Conservation (phyloP, 2,329 filamentous ascomycete genomes). For the Phoma sp. region DNA sequence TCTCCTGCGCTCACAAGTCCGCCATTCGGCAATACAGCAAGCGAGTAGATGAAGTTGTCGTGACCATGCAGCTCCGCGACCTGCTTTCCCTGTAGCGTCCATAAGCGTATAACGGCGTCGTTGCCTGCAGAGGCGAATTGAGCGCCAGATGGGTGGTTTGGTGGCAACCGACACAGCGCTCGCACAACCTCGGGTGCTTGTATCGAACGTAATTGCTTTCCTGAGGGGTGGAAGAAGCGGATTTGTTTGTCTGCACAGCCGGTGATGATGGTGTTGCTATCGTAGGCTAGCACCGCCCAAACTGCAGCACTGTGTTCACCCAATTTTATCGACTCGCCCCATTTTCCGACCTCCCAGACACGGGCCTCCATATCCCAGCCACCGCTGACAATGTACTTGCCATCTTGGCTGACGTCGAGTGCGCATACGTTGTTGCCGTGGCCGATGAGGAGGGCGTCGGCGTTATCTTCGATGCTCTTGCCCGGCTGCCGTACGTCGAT, state of each 20-base stretch:
- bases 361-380: slow-evolving; percentile 92
- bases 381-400: slow-evolving; percentile 82
- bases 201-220: slow-evolving; percentile 69
- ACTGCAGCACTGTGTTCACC: slow-evolving; percentile 82
- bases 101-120: slow-evolving; percentile 86
- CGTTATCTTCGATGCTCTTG: slow-evolving; percentile 73
- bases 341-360: slow-evolving; percentile 84
- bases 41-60: slow-evolving; percentile 91
- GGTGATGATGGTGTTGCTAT: slow-evolving; percentile 76
- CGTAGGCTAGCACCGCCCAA: slow-evolving; percentile 89
- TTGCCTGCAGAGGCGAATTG: slow-evolving; percentile 97
- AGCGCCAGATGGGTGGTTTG: slow-evolving; percentile 78
- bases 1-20: slow-evolving; percentile 92
- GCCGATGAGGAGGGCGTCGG: slow-evolving; percentile 84
- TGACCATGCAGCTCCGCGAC: slow-evolving; percentile 84
- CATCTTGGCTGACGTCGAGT: slow-evolving; percentile 77
- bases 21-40: slow-evolving; percentile 78
- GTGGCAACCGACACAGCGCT: slow-evolving; percentile 82
- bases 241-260: slow-evolving; percentile 91
- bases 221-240: slow-evolving; percentile 75
- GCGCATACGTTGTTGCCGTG: slow-evolving; percentile 89
- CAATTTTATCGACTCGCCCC: slow-evolving; percentile 77
- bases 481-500: slow-evolving; percentile 85
- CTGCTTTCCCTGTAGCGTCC: slow-evolving; percentile 80
- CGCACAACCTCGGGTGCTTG: slow-evolving; percentile 81